Evolutionary conservation across 306 rosid genomes (phyloP).

Genomic region (Trifolium dubium): DNA sequence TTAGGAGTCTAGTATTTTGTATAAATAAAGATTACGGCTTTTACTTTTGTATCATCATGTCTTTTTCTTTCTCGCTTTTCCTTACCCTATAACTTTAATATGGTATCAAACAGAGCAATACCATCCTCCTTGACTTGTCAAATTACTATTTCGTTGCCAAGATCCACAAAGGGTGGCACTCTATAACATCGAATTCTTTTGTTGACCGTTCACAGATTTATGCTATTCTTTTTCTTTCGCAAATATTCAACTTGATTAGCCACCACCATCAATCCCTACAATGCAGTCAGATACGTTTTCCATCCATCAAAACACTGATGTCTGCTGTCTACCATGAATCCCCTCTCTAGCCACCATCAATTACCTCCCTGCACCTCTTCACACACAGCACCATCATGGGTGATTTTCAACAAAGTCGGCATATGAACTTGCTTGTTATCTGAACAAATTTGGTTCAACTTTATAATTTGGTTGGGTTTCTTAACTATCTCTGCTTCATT

Average conservation of each 20-base stretch:
- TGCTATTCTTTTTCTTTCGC: background rate
- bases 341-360: too few species aligned
- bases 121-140: background rate
- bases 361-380: too few species aligned
- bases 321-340: too few species aligned
- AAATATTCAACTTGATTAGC: background rate
- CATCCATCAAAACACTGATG: too few species aligned
- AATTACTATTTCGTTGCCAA: background rate
- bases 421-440: too few species aligned
- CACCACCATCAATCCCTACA: too few species aligned
- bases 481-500: too few species aligned
- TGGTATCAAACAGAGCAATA: background rate
- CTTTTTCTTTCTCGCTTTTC: background rate
- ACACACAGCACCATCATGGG: too few species aligned
- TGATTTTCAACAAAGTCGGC: too few species aligned
- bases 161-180: background rate
- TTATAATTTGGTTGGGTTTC: too few species aligned
- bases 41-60: slow-evolving; percentile 1
- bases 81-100: background rate
- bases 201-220: background rate
- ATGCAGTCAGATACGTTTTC: too few species aligned
- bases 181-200: background rate
- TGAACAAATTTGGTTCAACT: too few species aligned
- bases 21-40: background rate
- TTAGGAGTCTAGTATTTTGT: background rate